phyloP scores from a whole-genome alignment of 73 alveolate species.

The Paramecium bursaria region DNA sequence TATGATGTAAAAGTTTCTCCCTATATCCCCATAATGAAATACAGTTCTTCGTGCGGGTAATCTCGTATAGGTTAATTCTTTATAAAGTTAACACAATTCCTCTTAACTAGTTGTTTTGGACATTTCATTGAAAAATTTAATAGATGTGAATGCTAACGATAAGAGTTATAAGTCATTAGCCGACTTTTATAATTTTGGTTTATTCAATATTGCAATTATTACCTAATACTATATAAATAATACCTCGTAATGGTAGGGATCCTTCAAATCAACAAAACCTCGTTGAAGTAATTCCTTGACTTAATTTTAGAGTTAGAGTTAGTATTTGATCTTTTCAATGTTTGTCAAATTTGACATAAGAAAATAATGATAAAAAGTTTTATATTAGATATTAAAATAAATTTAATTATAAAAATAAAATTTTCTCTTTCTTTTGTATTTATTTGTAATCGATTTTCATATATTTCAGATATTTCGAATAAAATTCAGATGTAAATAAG shows the following conservation, averaged over 20 bases:
- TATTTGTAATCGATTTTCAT: too few species aligned
- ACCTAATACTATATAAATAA: background rate
- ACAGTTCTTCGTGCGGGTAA: constrained; percentile 42
- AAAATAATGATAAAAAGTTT: too few species aligned
- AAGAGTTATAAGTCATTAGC: background rate
- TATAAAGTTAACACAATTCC: constrained; percentile 35
- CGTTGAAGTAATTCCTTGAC: constrained; percentile 30
- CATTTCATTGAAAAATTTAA: constrained; percentile 43
- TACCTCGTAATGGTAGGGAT: constrained; percentile 22
- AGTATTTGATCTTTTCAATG: constrained; percentile 1
- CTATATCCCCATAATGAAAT: constrained; percentile 37
- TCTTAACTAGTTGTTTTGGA: constrained; percentile 42
- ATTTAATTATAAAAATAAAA: too few species aligned
- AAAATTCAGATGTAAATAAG: too few species aligned
- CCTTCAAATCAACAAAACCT: constrained; percentile 5
- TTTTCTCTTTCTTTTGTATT: too few species aligned
- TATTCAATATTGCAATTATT: background rate
- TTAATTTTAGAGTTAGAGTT: background rate
- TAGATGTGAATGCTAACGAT: background rate
- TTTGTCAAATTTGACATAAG: too few species aligned
- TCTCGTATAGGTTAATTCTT: constrained; percentile 15
- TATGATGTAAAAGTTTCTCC: constrained; percentile 30
- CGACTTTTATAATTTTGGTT: background rate
- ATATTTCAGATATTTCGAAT: too few species aligned
- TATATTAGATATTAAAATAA: too few species aligned